These are phyloP conservation scores for Pichia sp. DNA, from an alignment of 1,139 yeast genomes.

Conservation along the genomic window DNA sequence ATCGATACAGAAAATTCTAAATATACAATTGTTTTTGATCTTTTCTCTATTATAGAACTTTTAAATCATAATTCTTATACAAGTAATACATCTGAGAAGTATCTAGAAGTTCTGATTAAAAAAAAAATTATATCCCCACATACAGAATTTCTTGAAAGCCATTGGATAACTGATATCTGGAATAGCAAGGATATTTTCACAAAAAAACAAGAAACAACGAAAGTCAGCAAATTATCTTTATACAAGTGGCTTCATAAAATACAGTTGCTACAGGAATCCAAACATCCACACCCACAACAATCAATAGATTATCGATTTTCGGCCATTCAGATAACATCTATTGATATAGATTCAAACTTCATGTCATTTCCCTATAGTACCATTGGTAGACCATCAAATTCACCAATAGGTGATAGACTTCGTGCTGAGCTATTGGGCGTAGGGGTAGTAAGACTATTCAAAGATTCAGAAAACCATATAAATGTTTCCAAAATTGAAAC, in stretches of 20 bases:
- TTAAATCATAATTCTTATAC: conserved; percentile 1
- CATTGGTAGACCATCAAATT: background rate
- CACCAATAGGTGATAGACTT: conserved; percentile 38
- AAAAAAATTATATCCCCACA: conserved; percentile 12
- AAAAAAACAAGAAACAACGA: background rate
- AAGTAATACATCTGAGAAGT: background rate
- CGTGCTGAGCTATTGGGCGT: conserved; percentile 58
- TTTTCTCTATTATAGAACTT: conserved; percentile 5
- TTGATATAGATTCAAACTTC: conserved; percentile 19
- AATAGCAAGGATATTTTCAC: conserved; percentile 5
- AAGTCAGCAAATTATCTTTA: background rate
- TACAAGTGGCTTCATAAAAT: conserved; percentile 1
- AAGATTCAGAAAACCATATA: conserved; percentile 36
- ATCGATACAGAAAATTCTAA: background rate
- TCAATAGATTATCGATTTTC: conserved; percentile 31
- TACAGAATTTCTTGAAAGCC: conserved; percentile 1
- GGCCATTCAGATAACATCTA: conserved; percentile 28
- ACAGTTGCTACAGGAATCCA: background rate
- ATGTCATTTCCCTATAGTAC: background rate
- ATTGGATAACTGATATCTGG: conserved; percentile 6
- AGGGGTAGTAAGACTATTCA: conserved; percentile 65
- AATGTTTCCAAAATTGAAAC: conserved; percentile 15
- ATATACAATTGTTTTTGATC: conserved; percentile 12
- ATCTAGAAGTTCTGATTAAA: conserved; percentile 6
- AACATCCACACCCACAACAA: background rate